These are phyloP conservation scores for Symbiodinium natans DNA, from an alignment of 73 alveolate species.

Conservation along the genomic window DNA sequence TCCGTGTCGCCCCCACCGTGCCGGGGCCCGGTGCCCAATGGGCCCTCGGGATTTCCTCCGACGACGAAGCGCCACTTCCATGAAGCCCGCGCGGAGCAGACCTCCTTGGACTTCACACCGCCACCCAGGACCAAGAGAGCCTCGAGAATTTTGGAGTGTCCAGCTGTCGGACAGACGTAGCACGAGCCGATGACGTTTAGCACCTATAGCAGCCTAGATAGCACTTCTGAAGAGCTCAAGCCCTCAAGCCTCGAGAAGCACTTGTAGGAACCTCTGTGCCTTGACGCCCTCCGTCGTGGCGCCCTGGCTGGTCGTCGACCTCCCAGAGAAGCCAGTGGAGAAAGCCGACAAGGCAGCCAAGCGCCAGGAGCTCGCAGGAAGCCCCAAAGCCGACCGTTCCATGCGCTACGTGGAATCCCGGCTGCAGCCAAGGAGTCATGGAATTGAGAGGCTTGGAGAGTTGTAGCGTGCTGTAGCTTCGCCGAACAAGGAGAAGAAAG, in stretches of 20 bases:
- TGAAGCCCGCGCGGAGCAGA: conserved; percentile 43
- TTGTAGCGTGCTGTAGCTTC: not conserved
- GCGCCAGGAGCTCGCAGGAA: not conserved
- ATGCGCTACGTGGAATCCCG: not conserved
- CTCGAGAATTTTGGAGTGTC: no score
- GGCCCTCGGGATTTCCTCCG: not conserved
- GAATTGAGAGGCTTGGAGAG: not conserved
- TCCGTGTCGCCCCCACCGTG: conserved; percentile 32
- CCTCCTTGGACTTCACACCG: not conserved
- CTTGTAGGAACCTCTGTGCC: conserved; percentile 8
- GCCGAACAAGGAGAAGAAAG: conserved; percentile 23
- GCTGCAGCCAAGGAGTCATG: not conserved
- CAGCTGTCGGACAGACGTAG: no score
- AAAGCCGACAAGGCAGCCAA: not conserved
- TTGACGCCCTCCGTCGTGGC: conserved; percentile 68
- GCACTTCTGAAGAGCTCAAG: no score
- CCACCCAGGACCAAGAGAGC: not conserved
- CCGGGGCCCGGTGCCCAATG: not conserved
- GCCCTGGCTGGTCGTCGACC: conserved; percentile 34
- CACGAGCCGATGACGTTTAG: no score
- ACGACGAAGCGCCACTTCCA: conserved; percentile 19
- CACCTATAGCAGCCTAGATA: no score
- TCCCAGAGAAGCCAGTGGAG: not conserved
- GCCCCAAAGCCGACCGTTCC: not conserved
- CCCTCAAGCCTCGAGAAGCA: no score